phyloP scores from a whole-genome alignment of 2,329 filamentous ascomycete genomes.

The Huntiella omanensis region DNA sequence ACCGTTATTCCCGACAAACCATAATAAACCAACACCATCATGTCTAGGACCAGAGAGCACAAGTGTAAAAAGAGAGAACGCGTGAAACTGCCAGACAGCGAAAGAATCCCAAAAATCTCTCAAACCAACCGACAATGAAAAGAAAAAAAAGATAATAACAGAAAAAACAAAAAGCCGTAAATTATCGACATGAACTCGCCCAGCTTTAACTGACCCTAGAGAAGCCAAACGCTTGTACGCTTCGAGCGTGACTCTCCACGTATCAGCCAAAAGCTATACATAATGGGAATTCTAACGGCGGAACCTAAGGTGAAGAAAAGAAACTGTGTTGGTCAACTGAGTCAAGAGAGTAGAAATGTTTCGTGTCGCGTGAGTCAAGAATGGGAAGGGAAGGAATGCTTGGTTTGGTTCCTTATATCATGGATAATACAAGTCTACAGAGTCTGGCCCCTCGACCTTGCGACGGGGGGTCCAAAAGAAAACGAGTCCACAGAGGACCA shows the following conservation, averaged over 20 bases:
- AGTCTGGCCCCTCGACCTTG: too few relatives aligned
- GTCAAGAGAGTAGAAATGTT: not conserved
- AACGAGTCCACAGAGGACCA: not conserved
- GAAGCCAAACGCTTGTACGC: too few relatives aligned
- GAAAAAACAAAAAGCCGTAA: constrained; percentile 6
- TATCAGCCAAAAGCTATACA: constrained; percentile 4
- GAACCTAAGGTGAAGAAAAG: constrained; percentile 5
- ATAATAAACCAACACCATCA: not conserved
- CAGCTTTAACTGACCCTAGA: too few relatives aligned
- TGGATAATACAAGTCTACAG: too few relatives aligned
- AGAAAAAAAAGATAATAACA: constrained; percentile 6
- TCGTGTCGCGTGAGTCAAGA: not conserved
- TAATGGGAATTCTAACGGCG: not conserved
- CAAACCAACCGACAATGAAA: not conserved
- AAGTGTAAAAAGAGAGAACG: not conserved
- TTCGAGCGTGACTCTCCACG: constrained; percentile 1
- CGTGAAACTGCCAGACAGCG: not conserved
- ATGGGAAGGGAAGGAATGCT: not conserved
- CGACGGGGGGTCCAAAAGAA: not conserved
- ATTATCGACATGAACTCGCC: too few relatives aligned
- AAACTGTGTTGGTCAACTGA: constrained; percentile 4
- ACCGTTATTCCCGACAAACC: not conserved
- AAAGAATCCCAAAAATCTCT: not conserved
- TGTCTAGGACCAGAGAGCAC: not conserved
- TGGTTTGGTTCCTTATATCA: too few relatives aligned